Evolutionary conservation across 352 stramenopile genomes (phyloP).

Genomic region (Globisporangium perplexum): DNA sequence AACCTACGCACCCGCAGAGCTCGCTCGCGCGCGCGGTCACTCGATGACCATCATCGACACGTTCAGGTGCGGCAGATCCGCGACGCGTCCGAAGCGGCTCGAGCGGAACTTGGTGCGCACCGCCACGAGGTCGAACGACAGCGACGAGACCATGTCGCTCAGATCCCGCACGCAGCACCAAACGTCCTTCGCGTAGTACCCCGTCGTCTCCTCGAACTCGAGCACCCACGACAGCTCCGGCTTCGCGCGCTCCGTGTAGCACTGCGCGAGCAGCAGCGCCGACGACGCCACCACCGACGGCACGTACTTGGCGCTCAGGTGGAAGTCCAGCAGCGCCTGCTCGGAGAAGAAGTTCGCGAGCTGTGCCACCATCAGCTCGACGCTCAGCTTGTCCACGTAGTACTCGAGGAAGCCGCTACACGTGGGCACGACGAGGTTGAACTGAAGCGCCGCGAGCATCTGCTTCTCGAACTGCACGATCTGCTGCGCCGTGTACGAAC

Average conservation of each 20-base stretch:
- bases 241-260: slow-evolving; percentile 35
- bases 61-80: slow-evolving; percentile 15
- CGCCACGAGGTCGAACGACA: slow-evolving; percentile 35
- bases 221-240: slow-evolving; percentile 39
- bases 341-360: slow-evolving; percentile 60
- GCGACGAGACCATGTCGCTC: slow-evolving; percentile 25
- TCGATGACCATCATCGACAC: slow-evolving; percentile 12
- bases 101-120: slow-evolving; percentile 39
- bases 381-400: slow-evolving; percentile 86
- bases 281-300: slow-evolving; percentile 42
- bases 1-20: no score
- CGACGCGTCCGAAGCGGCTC: slow-evolving; percentile 11
- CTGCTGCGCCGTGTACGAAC: slow-evolving; percentile 88
- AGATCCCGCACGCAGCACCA: slow-evolving; percentile 32
- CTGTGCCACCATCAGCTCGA: slow-evolving; percentile 28
- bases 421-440: slow-evolving; percentile 95
- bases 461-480: slow-evolving; percentile 88
- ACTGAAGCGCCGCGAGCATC: slow-evolving; percentile 94
- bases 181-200: slow-evolving; percentile 34
- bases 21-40: no score
- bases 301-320: slow-evolving; percentile 36
- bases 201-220: slow-evolving; percentile 40
- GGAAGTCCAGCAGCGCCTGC: slow-evolving; percentile 51
- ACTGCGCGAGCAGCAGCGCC: slow-evolving; percentile 41
- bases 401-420: slow-evolving; percentile 94